A percentile compares a stretch with the other conserved stretches of the same genome.
Conservation (phyloP, 495 filamentous ascomycete genomes). For the Penicilliopsis zonata region DNA sequence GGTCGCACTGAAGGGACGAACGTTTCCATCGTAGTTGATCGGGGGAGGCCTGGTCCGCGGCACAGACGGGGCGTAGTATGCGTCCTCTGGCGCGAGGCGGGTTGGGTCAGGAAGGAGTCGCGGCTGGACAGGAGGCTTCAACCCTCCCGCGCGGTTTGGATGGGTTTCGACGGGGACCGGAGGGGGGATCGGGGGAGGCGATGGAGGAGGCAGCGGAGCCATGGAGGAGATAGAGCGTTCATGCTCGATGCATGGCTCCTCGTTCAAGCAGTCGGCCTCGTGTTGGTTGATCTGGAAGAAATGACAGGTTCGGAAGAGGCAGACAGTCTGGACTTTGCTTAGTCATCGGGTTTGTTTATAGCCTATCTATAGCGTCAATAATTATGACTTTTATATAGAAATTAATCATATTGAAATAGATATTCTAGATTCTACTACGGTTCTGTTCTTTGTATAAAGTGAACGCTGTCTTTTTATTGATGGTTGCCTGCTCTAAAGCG, state of each 20-base stretch:
- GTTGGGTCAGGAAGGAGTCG: conserved; percentile 39
- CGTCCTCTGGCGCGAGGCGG: conserved; percentile 74
- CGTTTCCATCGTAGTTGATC: conserved; percentile 24
- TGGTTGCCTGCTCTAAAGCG: no score
- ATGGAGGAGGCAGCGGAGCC: conserved; percentile 25
- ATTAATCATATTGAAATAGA: no score
- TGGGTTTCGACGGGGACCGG: conserved; percentile 35
- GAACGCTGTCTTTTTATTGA: no score
- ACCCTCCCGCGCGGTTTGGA: conserved; percentile 23
- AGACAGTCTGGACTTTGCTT: no score
- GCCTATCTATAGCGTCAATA: no score
- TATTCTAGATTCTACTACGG: no score
- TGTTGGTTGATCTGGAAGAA: no score
- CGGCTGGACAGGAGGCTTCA: conserved; percentile 30
- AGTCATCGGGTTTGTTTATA: no score
- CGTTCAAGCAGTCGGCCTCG: no score
- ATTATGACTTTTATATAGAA: no score
- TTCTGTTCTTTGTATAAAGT: no score
- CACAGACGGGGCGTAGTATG: conserved; percentile 50
- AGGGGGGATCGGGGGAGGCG: conserved; percentile 22
- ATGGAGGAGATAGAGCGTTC: conserved; percentile 23
- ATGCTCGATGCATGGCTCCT: conserved; percentile 22
- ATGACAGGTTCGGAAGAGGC: no score
- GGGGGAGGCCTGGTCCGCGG: conserved; percentile 39
- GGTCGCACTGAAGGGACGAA: conserved; percentile 20